phyloP scores from a whole-genome alignment of 2,329 filamentous ascomycete genomes.

The Aotearoamyces nothofagi region DNA sequence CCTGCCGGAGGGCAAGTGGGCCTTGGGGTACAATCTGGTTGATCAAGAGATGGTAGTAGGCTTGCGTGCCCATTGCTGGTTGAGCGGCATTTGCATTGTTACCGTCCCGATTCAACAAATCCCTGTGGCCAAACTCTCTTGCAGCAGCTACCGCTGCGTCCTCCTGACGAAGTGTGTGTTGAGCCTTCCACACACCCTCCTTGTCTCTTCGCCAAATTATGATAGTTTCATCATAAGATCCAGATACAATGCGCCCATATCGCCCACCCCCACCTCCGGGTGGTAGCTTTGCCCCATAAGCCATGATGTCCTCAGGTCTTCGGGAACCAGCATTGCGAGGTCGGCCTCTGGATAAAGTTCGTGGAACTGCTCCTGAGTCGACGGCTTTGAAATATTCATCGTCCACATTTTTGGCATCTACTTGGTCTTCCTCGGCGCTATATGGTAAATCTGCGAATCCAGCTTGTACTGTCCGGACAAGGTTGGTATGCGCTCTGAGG shows the following conservation, averaged over 20 bases:
- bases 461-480: constrained; percentile 90
- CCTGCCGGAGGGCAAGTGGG: constrained; percentile 22
- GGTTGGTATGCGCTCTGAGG: constrained; percentile 62
- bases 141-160: constrained; percentile 42
- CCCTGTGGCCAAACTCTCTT: constrained; percentile 2
- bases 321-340: constrained; percentile 48
- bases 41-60: constrained; percentile 34
- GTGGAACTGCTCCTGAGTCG: constrained; percentile 30
- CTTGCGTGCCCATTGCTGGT: constrained; percentile 18
- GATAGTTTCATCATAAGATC: constrained; percentile 90
- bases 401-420: constrained; percentile 60
- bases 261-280: constrained; percentile 80
- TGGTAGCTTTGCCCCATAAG: constrained; percentile 73
- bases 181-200: constrained; percentile 71
- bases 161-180: constrained; percentile 61
- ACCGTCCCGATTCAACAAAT: constrained; percentile 5
- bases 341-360: constrained; percentile 16
- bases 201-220: constrained; percentile 86
- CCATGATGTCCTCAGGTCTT: constrained; percentile 60
- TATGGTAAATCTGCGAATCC: constrained; percentile 83
- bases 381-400: constrained; percentile 51
- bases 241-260: constrained; percentile 91
- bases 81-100: constrained; percentile 7
- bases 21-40: constrained; percentile 37
- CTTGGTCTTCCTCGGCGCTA: constrained; percentile 57